Evolutionary conservation across 768 basidiomycete species (phyloP).

Genomic region (Chiua virens): DNA sequence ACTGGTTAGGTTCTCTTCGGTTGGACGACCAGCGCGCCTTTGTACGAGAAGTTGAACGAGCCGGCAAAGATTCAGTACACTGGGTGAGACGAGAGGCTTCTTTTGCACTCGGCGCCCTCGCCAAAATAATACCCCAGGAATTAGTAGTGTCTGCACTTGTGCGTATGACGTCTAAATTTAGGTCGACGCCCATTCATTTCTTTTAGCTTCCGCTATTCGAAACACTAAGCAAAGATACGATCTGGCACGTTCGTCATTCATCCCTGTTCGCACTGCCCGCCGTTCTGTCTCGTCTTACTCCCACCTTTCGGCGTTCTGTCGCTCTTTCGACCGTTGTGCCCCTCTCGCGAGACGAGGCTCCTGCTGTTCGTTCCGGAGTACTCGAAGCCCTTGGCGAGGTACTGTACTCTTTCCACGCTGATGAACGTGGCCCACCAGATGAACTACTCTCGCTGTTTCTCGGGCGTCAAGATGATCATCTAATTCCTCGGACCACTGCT

Average conservation of each 20-base stretch:
- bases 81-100: conserved; percentile 87
- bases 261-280: conserved; percentile 84
- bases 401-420: conserved; percentile 75
- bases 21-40: conserved; percentile 61
- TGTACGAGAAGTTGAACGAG: conserved; percentile 72
- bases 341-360: conserved; percentile 61
- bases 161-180: conserved; percentile 21
- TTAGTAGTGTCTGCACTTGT: conserved; percentile 65
- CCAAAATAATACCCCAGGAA: conserved; percentile 82
- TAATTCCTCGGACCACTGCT: conserved; percentile 32
- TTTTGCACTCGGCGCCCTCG: conserved; percentile 84
- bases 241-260: conserved; percentile 86
- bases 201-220: conserved; percentile 80
- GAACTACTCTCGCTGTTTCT: conserved; percentile 78
- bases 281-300: conserved; percentile 65
- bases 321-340: conserved; percentile 65
- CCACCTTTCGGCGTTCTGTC: conserved; percentile 55
- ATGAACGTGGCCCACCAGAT: conserved; percentile 61
- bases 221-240: conserved; percentile 60
- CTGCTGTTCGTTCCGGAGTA: conserved; percentile 73
- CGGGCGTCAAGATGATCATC: conserved; percentile 49
- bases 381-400: conserved; percentile 90
- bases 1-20: conserved; percentile 48
- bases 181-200: conserved; percentile 3
- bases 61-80: conserved; percentile 61